Evolutionary conservation across 1,139 yeast genomes (phyloP), one percentile per base, ranked within the genome.

Genomic region (Taphrina flavorubra): DNA sequence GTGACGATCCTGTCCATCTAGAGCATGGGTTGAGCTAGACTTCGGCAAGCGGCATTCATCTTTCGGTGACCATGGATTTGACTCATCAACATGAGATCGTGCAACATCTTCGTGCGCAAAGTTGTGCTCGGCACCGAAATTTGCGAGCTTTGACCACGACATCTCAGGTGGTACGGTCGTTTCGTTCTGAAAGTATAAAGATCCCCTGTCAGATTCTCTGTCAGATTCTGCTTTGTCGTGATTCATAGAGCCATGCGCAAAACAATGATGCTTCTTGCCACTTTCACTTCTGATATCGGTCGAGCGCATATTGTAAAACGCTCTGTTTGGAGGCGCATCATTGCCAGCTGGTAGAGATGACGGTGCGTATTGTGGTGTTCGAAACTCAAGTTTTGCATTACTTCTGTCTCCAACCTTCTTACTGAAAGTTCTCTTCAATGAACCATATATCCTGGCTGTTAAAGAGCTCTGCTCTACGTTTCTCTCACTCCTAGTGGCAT

Each of bases 391-490:
- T 14, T 14, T 44, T n/a, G 47, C 8, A 18, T 7, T 44, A 2
- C 16, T 16, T 44, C 20, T 20, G 53, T 20, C 36, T 49, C 53
- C n/a, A 20, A 36, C 11, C n/a, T 49, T 49, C 53, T 20, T 49
- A n/a, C 53, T 49, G 53, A 49, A 49, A 10, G 34, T 49, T 34
- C 53, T 20, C 7, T 49, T 49, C 53, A 49, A n/a, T 20, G 53
- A 49, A 10, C 53, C 53, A 20, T 49, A 49, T n/a, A 49, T 10
- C 36, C n/a, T 49, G 36, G 53, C 53, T 20, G 53, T 6, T 14
- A 49, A 2, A 8, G 51, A 49, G 36, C 31, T 8, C 18, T 3
- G 31, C 53, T 49, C 53, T 25, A 49, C 31, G 2, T 11, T 25
- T 49, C 53, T 20, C 13, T 20, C 36, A 11, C 37, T 49, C 18